A percentile compares a stretch with the other conserved stretches of the same genome.
phyloP scores from a whole-genome alignment of 106 monocot species.

The Cymbidium sinense region DNA sequence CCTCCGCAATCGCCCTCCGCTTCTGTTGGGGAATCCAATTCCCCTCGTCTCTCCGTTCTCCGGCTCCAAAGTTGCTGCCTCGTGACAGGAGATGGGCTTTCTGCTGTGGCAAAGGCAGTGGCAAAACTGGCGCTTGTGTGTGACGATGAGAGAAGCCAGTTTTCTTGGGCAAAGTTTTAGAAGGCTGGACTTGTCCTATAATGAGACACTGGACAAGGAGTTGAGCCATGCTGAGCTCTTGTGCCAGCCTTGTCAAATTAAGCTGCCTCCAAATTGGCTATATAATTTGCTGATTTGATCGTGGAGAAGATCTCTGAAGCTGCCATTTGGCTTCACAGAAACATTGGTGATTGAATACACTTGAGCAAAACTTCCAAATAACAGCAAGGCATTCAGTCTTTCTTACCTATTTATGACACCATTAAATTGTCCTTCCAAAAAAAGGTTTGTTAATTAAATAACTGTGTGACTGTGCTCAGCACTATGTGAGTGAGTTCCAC shows the following conservation, averaged over 20 bases:
- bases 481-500: too few species aligned
- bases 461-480: too few species aligned
- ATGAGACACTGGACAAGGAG: conserved; percentile 64
- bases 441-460: too few species aligned
- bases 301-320: conserved; percentile 47
- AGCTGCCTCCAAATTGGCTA: conserved; percentile 18
- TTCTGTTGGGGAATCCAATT: neutral
- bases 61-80: conserved; percentile 81
- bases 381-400: too few species aligned
- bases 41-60: conserved; percentile 18
- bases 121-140: conserved; percentile 66
- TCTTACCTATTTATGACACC: too few species aligned
- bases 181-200: conserved; percentile 51
- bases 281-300: too few species aligned
- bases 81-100: conserved; percentile 61
- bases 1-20: conserved; percentile 28
- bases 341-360: conserved; percentile 15
- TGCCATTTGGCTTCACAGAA: conserved; percentile 24
- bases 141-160: conserved; percentile 55
- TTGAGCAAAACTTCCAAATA: neutral
- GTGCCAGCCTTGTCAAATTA: conserved; percentile 44
- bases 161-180: conserved; percentile 48
- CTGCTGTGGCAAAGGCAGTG: conserved; percentile 37
- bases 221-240: conserved; percentile 53
- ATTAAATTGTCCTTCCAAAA: too few species aligned